Evolutionary conservation across 495 filamentous ascomycete species (phyloP), one percentile per base, ranked within the genome.

Genomic region (Xylaria sp.): DNA sequence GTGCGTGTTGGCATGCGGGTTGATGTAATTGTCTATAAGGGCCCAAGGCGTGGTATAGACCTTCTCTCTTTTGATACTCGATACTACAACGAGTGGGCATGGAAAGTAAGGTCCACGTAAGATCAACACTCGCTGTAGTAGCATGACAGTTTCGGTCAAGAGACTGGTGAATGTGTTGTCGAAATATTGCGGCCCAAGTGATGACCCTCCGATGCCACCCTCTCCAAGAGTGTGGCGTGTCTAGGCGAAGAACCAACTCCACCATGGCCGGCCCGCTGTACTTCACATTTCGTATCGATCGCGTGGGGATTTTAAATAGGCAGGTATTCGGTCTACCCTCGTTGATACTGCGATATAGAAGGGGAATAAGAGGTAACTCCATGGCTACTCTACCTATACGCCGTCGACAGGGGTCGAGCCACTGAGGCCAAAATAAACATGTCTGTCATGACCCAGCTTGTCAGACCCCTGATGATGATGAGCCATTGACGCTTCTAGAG

Each of bases 141-240:
- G 48, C 57, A 59, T 59, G 48, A 43, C 48, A 66, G 1, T 66
- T 59, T 66, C 61, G 69, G 69, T 65, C 61, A 71, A 63, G 17
- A 66, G 33, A 64, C 61, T 65, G 69, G 69, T 35, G 50, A 50
- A 12, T 63, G 15, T 58, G 69, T 35, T 46, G 53, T 71, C 50
- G 37, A 63, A 33, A 48, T 33, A 19, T 43, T 66, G 61, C 61
- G 61, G 69, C 69, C 68, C 35, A 64, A 57, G 68, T 7, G 53
- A 69, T 64, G 61, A 37, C 46, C 61, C 70, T 62, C 64, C 52
- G 53, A 67, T 72, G 43, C 63, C 70, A 68, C 70, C 63, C 70
- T 73, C 75, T 74, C 76, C 68, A 65, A 75, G 74, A 69, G 65
- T 46, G 75, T 79, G 76, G 73, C 77, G 73, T 73, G 61, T 67